A percentile compares a stretch with the other conserved stretches of the same genome.
Evolutionary conservation across 2,329 filamentous ascomycete species (phyloP).

Genomic region (Cladosporium phlei): DNA sequence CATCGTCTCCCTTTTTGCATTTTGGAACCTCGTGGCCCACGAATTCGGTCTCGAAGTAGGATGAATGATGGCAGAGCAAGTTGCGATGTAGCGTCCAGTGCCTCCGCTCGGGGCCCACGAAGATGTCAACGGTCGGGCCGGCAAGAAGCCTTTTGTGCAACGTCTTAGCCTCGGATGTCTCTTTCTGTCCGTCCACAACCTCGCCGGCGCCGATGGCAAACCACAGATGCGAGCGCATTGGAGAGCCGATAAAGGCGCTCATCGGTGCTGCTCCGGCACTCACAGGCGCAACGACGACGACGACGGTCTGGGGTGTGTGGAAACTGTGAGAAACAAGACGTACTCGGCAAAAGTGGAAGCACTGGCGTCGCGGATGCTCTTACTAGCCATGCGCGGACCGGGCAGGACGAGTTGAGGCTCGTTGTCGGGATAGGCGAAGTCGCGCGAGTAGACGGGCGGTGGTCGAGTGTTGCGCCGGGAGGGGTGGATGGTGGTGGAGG

Average conservation of each 20-base stretch:
- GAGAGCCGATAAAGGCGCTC: constrained; percentile 17
- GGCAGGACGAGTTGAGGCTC: constrained; percentile 27
- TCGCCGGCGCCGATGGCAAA: constrained; percentile 15
- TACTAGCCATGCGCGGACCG: constrained; percentile 40
- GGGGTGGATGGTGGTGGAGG: not conserved
- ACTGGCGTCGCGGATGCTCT: constrained; percentile 43
- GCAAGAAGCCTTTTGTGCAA: constrained; percentile 49
- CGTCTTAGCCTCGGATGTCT: constrained; percentile 37
- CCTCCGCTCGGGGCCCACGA: constrained; percentile 44
- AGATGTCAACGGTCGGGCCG: constrained; percentile 49
- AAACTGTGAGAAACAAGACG: constrained; percentile 35
- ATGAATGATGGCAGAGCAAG: constrained; percentile 50
- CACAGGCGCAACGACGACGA: not conserved
- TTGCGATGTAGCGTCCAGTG: constrained; percentile 52
- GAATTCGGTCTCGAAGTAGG: constrained; percentile 38
- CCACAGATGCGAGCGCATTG: constrained; percentile 20
- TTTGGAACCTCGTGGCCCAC: constrained; percentile 33
- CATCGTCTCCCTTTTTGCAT: constrained; percentile 32
- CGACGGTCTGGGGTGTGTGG: not conserved
- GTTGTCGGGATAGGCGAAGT: constrained; percentile 43
- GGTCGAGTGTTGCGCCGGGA: constrained; percentile 8
- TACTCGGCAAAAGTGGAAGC: constrained; percentile 51
- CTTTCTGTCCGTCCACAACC: constrained; percentile 14
- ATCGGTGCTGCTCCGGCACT: not conserved
- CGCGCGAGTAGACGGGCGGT: constrained; percentile 33